Evolutionary conservation across 1,139 yeast species (phyloP), one percentile per base, ranked within the genome.

Genomic region (Tardiomyces blankii): DNA sequence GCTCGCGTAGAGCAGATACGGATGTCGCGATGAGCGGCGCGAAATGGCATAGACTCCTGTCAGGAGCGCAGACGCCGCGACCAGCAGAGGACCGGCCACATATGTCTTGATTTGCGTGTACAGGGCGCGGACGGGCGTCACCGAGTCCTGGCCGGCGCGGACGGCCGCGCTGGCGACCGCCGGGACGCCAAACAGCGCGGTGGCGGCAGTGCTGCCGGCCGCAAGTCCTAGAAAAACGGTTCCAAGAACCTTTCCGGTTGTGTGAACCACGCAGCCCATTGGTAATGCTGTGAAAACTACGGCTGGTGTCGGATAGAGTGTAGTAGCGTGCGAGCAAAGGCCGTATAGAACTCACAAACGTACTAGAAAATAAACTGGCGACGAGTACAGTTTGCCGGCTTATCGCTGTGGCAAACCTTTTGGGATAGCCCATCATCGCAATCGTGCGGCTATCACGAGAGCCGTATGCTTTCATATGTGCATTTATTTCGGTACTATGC

Each of bases 151-250:
- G 14, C 21, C 27, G 25, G 28, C 27, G 6, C 13, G n/a, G 9
- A 25, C 14, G 14, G 40, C 40, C 3, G 21, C 40, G 28, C 18
- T 39, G 16, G 21, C 40, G 9, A 25, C 40, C 5, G 40, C 27
- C 27, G 21, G 40, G 7, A 39, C 25, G 40, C 40, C 54, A 32
- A 53, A 49, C 19, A 21, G 25, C 25, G 54, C 45, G 38, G 56
- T 46, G 16, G 58, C 48, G 27, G 56, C 52, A 18, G 54, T 43
- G 40, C 56, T 51, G 18, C 62, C 62, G 16, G 62, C 56, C 16
- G 56, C 51, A 18, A 58, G 48, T 12, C 62, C 62, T 42, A 59
- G 48, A 9, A 60, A 51, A 14, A 57, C 60, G 16, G 62, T 57
- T 11, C 62, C 62, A 35, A 59, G 47, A 41, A 59, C 57, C 44